Percentiles rank a stretch among this genome's conserved stretches.
Evolutionary conservation across 495 filamentous ascomycete species (phyloP).

Genomic region (Penicillium diatomitis): DNA sequence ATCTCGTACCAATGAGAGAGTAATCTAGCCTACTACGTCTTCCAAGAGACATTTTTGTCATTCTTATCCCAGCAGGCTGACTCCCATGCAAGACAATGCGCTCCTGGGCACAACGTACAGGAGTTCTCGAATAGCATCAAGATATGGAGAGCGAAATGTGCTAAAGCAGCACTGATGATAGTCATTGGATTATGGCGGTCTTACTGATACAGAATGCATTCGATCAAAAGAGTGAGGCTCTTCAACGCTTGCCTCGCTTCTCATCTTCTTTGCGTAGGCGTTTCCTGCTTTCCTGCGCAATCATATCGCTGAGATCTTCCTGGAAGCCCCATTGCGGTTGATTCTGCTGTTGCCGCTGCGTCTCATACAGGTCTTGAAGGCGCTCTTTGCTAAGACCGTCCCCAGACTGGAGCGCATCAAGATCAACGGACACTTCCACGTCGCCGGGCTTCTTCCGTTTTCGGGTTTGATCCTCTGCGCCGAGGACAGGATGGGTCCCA

Average conservation of each 20-base stretch:
- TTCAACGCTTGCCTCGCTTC: slow-evolving; percentile 43
- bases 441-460: slow-evolving; percentile 95
- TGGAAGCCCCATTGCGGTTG: slow-evolving; percentile 70
- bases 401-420: slow-evolving; percentile 58
- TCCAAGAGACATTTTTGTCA: too few relatives aligned
- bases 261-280: slow-evolving; percentile 80
- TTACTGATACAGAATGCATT: slow-evolving; percentile 1
- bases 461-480: slow-evolving; percentile 65
- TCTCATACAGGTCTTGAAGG: slow-evolving; percentile 66
- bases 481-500: slow-evolving; percentile 58
- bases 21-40: too few relatives aligned
- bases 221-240: background rate
- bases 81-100: too few relatives aligned
- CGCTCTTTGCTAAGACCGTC: slow-evolving; percentile 64
- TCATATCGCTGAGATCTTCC: slow-evolving; percentile 94
- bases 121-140: too few relatives aligned
- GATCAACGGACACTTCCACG: slow-evolving; percentile 83
- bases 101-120: too few relatives aligned
- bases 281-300: slow-evolving; percentile 86
- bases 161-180: background rate
- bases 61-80: too few relatives aligned
- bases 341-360: slow-evolving; percentile 60
- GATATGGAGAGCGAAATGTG: background rate
- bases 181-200: background rate
- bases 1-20: too few relatives aligned